phyloP scores from a whole-genome alignment of 2,329 filamentous ascomycete genomes.

The Blumeria hordei region DNA sequence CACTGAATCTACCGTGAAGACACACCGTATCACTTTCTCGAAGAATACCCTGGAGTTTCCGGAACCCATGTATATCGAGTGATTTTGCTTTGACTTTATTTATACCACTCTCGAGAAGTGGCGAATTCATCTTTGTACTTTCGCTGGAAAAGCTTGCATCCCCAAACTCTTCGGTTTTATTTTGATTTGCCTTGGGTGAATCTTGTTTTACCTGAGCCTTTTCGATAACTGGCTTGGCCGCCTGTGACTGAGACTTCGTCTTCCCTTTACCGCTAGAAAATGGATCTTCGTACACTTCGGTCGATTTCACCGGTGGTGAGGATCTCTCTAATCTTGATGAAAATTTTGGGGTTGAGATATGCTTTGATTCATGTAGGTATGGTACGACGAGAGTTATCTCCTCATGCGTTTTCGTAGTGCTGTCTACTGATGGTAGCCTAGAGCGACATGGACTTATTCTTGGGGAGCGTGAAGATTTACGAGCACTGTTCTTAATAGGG shows the following conservation, averaged over 20 bases:
- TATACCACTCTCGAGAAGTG: slow-evolving; percentile 51
- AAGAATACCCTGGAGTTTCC: slow-evolving; percentile 51
- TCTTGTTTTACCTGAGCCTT: slow-evolving; percentile 36
- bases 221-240: slow-evolving; percentile 27
- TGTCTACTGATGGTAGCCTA: slow-evolving; percentile 8
- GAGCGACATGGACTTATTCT: slow-evolving; percentile 7
- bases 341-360: background rate
- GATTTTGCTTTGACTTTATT: slow-evolving; percentile 44
- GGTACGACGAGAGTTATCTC: slow-evolving; percentile 29
- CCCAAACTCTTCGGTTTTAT: no score
- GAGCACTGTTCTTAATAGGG: slow-evolving; percentile 17
- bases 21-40: slow-evolving; percentile 40
- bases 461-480: slow-evolving; percentile 6
- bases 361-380: slow-evolving; percentile 18
- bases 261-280: slow-evolving; percentile 24
- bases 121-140: slow-evolving; percentile 29
- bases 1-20: slow-evolving; percentile 41
- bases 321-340: slow-evolving; percentile 7
- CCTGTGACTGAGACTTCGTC: slow-evolving; percentile 21
- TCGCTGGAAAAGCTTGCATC: slow-evolving; percentile 20
- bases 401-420: slow-evolving; percentile 22
- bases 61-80: slow-evolving; percentile 62
- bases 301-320: slow-evolving; percentile 13
- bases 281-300: slow-evolving; percentile 37
- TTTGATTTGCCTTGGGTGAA: slow-evolving; percentile 2